Conservation (phyloP, 345 rosid species). For the Syzygium grande region DNA sequence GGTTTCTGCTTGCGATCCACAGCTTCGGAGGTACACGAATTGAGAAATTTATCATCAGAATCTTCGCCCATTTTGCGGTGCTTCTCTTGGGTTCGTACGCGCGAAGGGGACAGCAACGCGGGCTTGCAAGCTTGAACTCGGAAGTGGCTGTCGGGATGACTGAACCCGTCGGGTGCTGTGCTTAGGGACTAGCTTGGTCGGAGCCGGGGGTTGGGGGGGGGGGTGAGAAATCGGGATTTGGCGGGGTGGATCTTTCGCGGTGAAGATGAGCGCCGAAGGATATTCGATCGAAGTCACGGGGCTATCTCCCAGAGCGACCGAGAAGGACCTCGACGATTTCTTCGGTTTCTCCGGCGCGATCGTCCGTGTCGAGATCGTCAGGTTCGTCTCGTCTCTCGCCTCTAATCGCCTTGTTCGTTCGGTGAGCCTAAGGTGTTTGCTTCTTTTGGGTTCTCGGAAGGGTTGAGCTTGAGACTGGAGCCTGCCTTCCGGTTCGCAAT, state of each 20-base stretch:
- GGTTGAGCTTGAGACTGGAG: background rate
- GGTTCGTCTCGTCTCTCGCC: slow-evolving; percentile 13
- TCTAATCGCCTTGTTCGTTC: background rate
- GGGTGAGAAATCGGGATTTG: background rate
- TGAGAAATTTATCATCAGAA: background rate
- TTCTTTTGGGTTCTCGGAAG: background rate
- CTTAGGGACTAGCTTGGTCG: background rate
- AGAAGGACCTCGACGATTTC: slow-evolving; percentile 56
- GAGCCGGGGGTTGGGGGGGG: background rate
- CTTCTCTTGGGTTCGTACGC: background rate
- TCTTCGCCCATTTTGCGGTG: background rate
- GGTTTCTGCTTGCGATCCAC: background rate
- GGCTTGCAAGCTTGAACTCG: background rate
- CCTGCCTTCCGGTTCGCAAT: background rate
- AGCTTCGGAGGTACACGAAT: background rate
- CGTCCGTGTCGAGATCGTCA: slow-evolving; percentile 48
- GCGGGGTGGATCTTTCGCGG: background rate
- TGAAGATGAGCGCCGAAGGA: slow-evolving; percentile 38
- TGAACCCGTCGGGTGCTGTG: background rate
- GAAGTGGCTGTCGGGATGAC: background rate
- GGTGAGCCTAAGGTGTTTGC: background rate
- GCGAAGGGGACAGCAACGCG: background rate
- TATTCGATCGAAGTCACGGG: slow-evolving; percentile 62
- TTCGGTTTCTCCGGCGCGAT: slow-evolving; percentile 69
- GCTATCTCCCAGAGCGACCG: slow-evolving; percentile 56